Percentiles rank a stretch among this genome's conserved stretches.
Evolutionary conservation across 768 basidiomycete genomes (phyloP).

Genomic region (Rhodotorula toruloides): DNA sequence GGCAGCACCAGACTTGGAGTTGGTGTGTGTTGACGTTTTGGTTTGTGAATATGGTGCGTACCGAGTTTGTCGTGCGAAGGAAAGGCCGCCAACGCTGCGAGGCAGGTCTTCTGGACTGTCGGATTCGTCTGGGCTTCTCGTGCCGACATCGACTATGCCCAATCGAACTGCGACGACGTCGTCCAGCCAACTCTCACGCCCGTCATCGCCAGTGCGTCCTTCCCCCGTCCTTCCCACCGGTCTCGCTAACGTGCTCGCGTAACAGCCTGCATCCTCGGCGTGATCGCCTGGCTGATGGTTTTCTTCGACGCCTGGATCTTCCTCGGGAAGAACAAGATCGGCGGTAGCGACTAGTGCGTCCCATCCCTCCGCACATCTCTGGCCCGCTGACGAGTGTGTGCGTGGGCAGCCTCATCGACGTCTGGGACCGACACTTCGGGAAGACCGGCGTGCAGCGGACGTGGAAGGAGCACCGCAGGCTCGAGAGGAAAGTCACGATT

Average conservation of each 20-base stretch:
- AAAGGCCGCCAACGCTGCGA: no score
- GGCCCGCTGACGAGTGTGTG: not conserved
- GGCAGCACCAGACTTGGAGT: no score
- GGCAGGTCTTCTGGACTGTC: not conserved
- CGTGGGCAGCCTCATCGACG: constrained; percentile 6
- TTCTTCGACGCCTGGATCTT: constrained; percentile 1
- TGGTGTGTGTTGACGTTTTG: no score
- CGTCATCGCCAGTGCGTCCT: not conserved
- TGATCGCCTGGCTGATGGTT: constrained; percentile 12
- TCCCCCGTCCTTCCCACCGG: not conserved
- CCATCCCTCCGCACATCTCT: not conserved
- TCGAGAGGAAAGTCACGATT: constrained; percentile 13
- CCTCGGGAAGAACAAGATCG: constrained; percentile 2
- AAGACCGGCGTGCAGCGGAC: not conserved
- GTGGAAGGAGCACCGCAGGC: constrained; percentile 6
- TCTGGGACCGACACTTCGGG: no score
- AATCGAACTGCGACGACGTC: constrained; percentile 8
- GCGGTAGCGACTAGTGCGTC: constrained; percentile 10
- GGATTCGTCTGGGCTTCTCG: not conserved
- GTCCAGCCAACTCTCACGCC: not conserved
- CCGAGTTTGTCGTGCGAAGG: no score
- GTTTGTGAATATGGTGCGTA: no score
- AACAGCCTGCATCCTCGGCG: constrained; percentile 13
- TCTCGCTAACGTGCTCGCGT: no score
- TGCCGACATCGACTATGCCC: not conserved